phyloP scores from a whole-genome alignment of 2,329 filamentous ascomycete genomes.

The Hymenoscyphus linearis region DNA sequence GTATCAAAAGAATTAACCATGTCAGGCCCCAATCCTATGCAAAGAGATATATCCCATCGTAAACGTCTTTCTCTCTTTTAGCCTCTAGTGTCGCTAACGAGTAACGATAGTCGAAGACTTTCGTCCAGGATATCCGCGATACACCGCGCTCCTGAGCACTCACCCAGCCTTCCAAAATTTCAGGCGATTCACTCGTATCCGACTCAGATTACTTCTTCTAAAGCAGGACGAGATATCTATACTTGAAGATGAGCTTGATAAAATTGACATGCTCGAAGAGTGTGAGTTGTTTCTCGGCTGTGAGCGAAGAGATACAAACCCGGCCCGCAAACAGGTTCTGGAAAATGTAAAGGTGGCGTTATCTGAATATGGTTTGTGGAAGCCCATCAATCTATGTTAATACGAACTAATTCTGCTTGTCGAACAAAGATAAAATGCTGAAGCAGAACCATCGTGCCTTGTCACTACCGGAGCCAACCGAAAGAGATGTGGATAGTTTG shows the following conservation, averaged over 20 bases:
- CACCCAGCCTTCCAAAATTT: conserved; percentile 27
- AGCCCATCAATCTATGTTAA: neutral
- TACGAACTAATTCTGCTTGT: too few relatives aligned
- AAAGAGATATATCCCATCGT: neutral
- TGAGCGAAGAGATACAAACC: conserved; percentile 21
- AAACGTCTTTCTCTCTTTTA: neutral
- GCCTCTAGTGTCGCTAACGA: neutral
- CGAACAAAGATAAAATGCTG: neutral
- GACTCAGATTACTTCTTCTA: conserved; percentile 29
- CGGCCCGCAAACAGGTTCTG: neutral
- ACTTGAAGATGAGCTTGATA: conserved; percentile 29
- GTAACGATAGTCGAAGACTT: conserved; percentile 28
- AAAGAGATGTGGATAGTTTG: conserved; percentile 11
- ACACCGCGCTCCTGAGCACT: conserved; percentile 29
- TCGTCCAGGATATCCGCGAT: conserved; percentile 31
- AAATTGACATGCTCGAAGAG: conserved; percentile 27
- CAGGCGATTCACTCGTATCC: conserved; percentile 29
- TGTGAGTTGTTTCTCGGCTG: conserved; percentile 16
- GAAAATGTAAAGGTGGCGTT: neutral
- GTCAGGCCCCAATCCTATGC: neutral
- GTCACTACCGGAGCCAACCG: neutral
- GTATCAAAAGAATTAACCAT: too few relatives aligned
- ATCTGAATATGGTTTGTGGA: neutral
- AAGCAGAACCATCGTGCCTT: neutral
- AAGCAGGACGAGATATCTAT: conserved; percentile 31